These are phyloP conservation scores for Podospora comata DNA, from an alignment of 495 filamentous ascomycete species.

Conservation along the genomic window DNA sequence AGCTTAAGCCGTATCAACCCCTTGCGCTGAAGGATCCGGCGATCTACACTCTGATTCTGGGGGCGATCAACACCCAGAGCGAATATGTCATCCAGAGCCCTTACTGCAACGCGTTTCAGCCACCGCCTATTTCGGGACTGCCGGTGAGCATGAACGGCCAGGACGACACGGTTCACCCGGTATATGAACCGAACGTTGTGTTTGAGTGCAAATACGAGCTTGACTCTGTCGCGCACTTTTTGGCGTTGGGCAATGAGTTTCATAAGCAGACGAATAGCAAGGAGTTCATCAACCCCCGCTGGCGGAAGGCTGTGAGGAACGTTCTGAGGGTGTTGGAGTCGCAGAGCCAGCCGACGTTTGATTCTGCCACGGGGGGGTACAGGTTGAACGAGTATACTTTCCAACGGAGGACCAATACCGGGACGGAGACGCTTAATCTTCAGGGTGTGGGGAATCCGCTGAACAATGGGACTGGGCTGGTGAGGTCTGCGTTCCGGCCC, in stretches of 20 bases:
- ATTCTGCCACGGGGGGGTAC: slow-evolving; percentile 59
- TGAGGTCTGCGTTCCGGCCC: slow-evolving; percentile 92
- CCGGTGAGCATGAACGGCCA: slow-evolving; percentile 67
- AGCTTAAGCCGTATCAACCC: slow-evolving; percentile 82
- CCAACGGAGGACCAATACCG: slow-evolving; percentile 69
- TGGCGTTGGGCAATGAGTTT: slow-evolving; percentile 82
- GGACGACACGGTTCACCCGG: slow-evolving; percentile 78
- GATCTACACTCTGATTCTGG: slow-evolving; percentile 77
- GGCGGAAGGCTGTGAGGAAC: slow-evolving; percentile 74
- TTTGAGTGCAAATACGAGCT: slow-evolving; percentile 99
- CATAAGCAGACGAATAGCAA: slow-evolving; percentile 72
- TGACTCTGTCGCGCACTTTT: slow-evolving; percentile 90
- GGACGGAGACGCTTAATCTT: slow-evolving; percentile 87
- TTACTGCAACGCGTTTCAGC: slow-evolving; percentile 98
- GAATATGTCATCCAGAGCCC: slow-evolving; percentile 92
- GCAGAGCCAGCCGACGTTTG: slow-evolving; percentile 78
- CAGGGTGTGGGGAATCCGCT: slow-evolving; percentile 85
- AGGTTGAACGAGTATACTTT: slow-evolving; percentile 80
- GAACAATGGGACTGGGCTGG: slow-evolving; percentile 75
- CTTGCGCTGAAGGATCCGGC: slow-evolving; percentile 74
- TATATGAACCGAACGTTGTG: slow-evolving; percentile 76
- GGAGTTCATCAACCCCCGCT: slow-evolving; percentile 73
- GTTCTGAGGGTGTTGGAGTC: slow-evolving; percentile 70
- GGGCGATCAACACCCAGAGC: slow-evolving; percentile 93
- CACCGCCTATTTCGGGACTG: slow-evolving; percentile 76